Base-by-base conservation (phyloP, 768 basidiomycete genomes). In the Psilocybe azurescens region DNA sequence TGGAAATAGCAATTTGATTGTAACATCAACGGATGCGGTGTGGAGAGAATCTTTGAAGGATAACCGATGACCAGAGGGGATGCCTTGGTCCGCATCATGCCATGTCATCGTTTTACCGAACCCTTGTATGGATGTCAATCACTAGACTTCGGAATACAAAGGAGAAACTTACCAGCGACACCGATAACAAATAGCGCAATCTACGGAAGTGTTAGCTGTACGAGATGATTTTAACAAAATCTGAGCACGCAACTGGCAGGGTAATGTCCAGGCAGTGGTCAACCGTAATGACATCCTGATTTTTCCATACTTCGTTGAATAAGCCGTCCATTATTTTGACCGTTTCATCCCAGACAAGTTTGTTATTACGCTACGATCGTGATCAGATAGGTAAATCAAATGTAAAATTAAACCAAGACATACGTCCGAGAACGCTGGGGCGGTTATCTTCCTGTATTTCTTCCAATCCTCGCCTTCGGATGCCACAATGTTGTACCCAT, bases 381-480 rank as follows among this genome's bases (percentile, higher is more conserved):
- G n/a, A n/a, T 18, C 9, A 50, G 53, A 29, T 32, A 24, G 53
- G 33, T 50, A 14, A 39, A 30, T 10, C 1, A 16, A 67, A 13
- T 28, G 9, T 14, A 28, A 7, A 55, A 24, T 20, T 18, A 3
- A 51, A 49, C n/a, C 8, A 60, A 53, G 64, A 64, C 73, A 46
- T 56, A 86, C 86, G 69, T 87, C 86, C 9, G 84, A 84, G 70
- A 89, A 89, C 0, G 86, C 82, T 9, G 88, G 86, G 3, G 85
- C 86, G 28, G 80, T 72, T 28, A 89, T 79, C 69, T 84, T 86
- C 50, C 87, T 73, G 63, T 86, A 86, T 24, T 79, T 80, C 70
- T 87, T 88, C 88, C 88, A 90, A 56, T 84, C 78, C 1, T 85
- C 81, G 18, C 82, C 84, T 66, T 89, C 88, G 0, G 85, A 83